These are phyloP conservation scores for Amanita rimosa DNA, from an alignment of 768 basidiomycete genomes.

Conservation along the genomic window DNA sequence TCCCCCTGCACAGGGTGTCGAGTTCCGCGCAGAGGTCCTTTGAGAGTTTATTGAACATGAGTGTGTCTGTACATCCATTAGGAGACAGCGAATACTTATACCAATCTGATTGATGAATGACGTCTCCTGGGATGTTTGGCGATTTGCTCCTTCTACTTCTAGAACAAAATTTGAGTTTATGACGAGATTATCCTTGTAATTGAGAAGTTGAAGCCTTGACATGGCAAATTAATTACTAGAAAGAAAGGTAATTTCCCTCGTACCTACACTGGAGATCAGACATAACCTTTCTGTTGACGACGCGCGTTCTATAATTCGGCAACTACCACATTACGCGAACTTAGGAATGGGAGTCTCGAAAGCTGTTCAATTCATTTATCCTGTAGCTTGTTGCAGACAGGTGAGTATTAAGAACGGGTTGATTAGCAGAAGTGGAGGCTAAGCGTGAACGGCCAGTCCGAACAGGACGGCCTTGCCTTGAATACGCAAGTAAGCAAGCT, in stretches of 20 bases:
- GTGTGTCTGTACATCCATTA: background rate
- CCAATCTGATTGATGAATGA: background rate
- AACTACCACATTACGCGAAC: background rate
- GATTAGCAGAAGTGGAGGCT: too few relatives aligned
- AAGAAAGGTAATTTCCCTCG: background rate
- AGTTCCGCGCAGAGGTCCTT: constrained; percentile 33
- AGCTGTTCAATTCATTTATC: background rate
- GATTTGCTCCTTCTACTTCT: background rate
- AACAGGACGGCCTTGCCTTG: background rate
- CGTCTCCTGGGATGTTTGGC: background rate
- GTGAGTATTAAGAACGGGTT: background rate
- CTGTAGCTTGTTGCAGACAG: background rate
- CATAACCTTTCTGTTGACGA: background rate
- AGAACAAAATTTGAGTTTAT: background rate
- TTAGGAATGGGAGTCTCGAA: background rate
- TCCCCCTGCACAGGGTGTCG: constrained; percentile 31
- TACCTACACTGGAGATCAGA: background rate
- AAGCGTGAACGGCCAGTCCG: too few relatives aligned
- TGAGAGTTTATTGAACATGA: constrained; percentile 10
- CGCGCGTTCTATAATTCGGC: background rate
- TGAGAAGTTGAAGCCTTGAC: background rate
- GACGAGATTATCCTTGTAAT: background rate
- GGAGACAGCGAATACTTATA: background rate
- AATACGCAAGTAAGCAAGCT: background rate
- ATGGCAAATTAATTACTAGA: background rate